Percentiles rank a stretch among this genome's conserved stretches.
Evolutionary conservation across 306 rosid genomes (phyloP).

Genomic region (Vachellia collinsii): DNA sequence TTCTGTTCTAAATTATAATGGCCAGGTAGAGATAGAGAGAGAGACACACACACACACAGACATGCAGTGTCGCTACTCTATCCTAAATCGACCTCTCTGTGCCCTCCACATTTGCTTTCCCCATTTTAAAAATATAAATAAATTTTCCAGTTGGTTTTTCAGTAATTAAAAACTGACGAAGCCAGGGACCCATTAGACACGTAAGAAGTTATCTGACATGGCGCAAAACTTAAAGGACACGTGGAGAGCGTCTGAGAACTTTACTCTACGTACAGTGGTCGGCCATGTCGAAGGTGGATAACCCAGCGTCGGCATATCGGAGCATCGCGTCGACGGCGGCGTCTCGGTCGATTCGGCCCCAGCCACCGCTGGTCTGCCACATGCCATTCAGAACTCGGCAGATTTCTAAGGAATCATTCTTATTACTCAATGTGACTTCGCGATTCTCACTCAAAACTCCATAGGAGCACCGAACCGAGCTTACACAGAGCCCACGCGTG

Average conservation of each 20-base stretch:
- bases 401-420: slow-evolving; percentile 69
- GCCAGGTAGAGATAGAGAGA: not conserved
- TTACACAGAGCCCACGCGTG: slow-evolving; percentile 8
- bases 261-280: slow-evolving; percentile 66
- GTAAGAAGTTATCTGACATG: not conserved
- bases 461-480: slow-evolving; percentile 52
- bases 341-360: slow-evolving; percentile 87
- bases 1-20: slow-evolving; percentile 23
- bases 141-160: not conserved
- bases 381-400: slow-evolving; percentile 81
- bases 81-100: slow-evolving; percentile 11
- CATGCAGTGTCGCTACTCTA: slow-evolving; percentile 13
- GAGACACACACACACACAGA: not conserved
- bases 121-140: not conserved
- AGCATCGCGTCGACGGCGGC: slow-evolving; percentile 90
- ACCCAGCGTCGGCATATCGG: slow-evolving; percentile 81
- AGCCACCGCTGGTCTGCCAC: slow-evolving; percentile 93
- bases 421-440: slow-evolving; percentile 53
- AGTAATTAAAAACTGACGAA: not conserved
- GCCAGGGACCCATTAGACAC: not conserved
- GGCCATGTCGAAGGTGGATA: slow-evolving; percentile 93
- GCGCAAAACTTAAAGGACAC: not conserved
- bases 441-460: slow-evolving; percentile 45
- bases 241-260: slow-evolving; percentile 5
- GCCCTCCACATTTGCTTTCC: slow-evolving; percentile 36